Conservation (phyloP, 352 stramenopile genomes). For the Paralagenidium karlingii region DNA sequence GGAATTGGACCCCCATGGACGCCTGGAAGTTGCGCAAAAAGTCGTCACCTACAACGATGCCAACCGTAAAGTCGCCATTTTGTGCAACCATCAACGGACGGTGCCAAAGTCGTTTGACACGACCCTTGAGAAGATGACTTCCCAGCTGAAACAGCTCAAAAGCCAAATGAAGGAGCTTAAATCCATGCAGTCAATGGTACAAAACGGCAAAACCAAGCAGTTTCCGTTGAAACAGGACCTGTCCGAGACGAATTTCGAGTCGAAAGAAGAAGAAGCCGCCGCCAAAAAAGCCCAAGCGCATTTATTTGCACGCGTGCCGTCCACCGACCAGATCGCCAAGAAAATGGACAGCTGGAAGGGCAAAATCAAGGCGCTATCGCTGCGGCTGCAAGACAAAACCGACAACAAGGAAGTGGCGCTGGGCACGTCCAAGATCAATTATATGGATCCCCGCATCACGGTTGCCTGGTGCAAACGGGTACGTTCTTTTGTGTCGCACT, state of each 20-base stretch:
- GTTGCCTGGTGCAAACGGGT: constrained; percentile 99
- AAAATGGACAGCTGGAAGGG: constrained; percentile 91
- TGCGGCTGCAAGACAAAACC: constrained; percentile 96
- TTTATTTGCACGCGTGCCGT: constrained; percentile 88
- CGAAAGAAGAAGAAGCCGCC: constrained; percentile 70
- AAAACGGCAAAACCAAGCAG: constrained; percentile 78
- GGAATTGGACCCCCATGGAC: constrained; percentile 35
- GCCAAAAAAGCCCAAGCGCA: constrained; percentile 91
- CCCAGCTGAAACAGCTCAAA: constrained; percentile 87
- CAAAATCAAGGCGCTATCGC: constrained; percentile 84
- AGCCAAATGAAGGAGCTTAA: constrained; percentile 93
- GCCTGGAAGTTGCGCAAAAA: constrained; percentile 76
- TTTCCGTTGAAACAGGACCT: constrained; percentile 83
- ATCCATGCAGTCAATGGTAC: constrained; percentile 79
- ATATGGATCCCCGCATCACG: constrained; percentile 99
- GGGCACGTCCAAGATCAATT: constrained; percentile 99
- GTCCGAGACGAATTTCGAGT: constrained; percentile 57
- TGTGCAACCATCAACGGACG: constrained; percentile 99
- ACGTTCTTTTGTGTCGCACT: constrained; percentile 84
- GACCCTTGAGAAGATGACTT: constrained; percentile 91
- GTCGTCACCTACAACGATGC: constrained; percentile 99
- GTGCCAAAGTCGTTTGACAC: constrained; percentile 96
- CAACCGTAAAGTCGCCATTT: constrained; percentile 99
- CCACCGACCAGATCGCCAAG: constrained; percentile 88
- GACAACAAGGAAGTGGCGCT: constrained; percentile 99